phyloP scores from a whole-genome alignment of 2,329 filamentous ascomycete genomes.

The Zasmidium citrigriseum region DNA sequence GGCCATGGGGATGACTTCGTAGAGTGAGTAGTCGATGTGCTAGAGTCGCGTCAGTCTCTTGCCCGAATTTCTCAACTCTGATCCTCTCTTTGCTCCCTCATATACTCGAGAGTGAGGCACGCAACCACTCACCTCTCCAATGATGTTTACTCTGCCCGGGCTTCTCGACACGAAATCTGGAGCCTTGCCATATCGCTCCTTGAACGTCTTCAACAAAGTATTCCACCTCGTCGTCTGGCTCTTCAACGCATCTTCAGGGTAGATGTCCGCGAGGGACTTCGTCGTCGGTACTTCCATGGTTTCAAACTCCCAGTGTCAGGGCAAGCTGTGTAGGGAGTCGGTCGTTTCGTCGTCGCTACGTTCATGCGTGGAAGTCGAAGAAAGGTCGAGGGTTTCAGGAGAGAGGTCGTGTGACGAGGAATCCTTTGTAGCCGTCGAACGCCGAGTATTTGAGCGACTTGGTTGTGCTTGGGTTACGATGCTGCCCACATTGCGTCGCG shows the following conservation, averaged over 20 bases:
- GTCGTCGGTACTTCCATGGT: constrained; percentile 67
- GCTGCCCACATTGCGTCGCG: background rate
- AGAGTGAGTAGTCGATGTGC: constrained; percentile 98
- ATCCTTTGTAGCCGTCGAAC: background rate
- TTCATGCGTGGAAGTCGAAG: background rate
- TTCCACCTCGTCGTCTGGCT: constrained; percentile 75
- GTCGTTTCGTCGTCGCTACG: background rate
- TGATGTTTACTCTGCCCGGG: constrained; percentile 94
- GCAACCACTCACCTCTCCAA: constrained; percentile 67
- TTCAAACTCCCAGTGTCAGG: background rate
- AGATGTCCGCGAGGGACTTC: constrained; percentile 76
- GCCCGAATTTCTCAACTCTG: background rate
- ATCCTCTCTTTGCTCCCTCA: background rate
- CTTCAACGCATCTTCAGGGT: constrained; percentile 70
- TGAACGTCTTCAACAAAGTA: constrained; percentile 69
- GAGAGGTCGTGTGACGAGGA: background rate
- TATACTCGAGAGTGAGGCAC: background rate
- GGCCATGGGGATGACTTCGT: constrained; percentile 93
- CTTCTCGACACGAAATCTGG: constrained; percentile 85
- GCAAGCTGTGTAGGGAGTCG: background rate
- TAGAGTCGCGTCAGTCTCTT: constrained; percentile 24
- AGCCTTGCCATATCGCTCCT: constrained; percentile 65
- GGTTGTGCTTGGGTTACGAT: background rate
- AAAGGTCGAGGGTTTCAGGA: background rate
- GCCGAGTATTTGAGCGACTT: background rate